Conservation (phyloP, 805 yeast genomes). For the Nakazawaea wickerhamii region DNA sequence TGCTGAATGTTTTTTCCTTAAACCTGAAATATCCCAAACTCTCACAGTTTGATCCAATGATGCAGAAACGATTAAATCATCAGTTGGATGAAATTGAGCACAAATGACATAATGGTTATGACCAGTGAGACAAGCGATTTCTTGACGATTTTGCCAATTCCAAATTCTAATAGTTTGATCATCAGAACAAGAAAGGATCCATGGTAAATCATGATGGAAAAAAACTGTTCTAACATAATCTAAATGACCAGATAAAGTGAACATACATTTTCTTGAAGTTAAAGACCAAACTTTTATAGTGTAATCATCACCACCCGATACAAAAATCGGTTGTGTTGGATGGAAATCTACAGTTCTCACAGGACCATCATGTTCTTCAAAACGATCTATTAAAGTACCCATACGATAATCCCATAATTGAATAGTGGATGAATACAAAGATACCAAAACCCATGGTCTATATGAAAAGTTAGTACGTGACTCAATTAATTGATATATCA, state of each 20-base stretch:
- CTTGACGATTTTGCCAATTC: slow-evolving; percentile 99
- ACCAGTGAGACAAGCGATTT: slow-evolving; percentile 94
- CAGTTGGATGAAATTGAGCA: slow-evolving; percentile 95
- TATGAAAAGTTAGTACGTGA: no score
- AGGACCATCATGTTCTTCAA: slow-evolving; percentile 98
- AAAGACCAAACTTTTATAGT: slow-evolving; percentile 94
- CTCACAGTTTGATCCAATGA: slow-evolving; percentile 98
- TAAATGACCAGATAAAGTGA: slow-evolving; percentile 88
- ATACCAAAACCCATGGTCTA: slow-evolving; percentile 93
- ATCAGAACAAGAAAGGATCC: slow-evolving; percentile 94
- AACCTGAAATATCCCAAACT: slow-evolving; percentile 96
- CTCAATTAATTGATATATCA: no score
- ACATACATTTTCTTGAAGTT: slow-evolving; percentile 83
- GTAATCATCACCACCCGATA: slow-evolving; percentile 96
- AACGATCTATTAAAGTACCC: slow-evolving; percentile 95
- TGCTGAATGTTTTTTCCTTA: slow-evolving; percentile 93
- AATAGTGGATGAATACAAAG: slow-evolving; percentile 95
- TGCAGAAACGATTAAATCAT: slow-evolving; percentile 91
- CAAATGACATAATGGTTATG: slow-evolving; percentile 98
- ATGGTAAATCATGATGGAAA: slow-evolving; percentile 94
- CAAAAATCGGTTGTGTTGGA: slow-evolving; percentile 96
- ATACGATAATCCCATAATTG: slow-evolving; percentile 99
- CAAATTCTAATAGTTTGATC: slow-evolving; percentile 98
- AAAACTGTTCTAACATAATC: slow-evolving; percentile 93
- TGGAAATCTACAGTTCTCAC: slow-evolving; percentile 94